Base-by-base conservation (phyloP, 129 eudicot species). In the Chrysanthemum makinoi region DNA sequence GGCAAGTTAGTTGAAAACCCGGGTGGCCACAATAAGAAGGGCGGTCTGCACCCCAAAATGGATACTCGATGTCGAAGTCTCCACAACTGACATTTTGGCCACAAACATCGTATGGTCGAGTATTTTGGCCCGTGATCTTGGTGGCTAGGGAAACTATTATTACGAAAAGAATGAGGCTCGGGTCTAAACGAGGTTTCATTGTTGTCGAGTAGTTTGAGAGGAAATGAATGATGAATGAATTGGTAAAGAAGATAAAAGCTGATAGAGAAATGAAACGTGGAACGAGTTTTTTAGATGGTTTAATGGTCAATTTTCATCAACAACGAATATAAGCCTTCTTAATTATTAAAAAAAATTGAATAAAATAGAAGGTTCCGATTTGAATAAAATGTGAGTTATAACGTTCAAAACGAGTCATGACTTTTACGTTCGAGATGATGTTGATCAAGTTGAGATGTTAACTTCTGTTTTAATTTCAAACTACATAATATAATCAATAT, bases 11-110 rank as follows among this genome's bases (percentile, higher is more conserved):
- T 58, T 67, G 53, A 66, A 88, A 86, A 65, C 78, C 81, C 0
- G 87, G 83, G 62, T 82, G 75, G 51, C 97, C 97, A 58, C 97
- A 91, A 12, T 70, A 20, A 0, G 10, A 18, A 0, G 84, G 79
- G 24, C 88, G 82, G 19, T 0, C 50, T 2, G 24, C 69, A 35
- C 84, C 95, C 85, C 82, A 90, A 68, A 90, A 90, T 26, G 97
- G 91, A 59, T 87, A 90, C 3, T 66, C 66, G 12, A 90, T 39
- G 16, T 1, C 3, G 2, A 74, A 0, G 18, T 2, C 44, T 8
- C 85, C 88, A 14, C 94, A 87, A 0, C 19, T 6, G 52, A 70
- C 55, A 10, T 62, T 3, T 52, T 16, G 58, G 2, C 71, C 51
- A 47, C 95, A 90, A 62, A 13, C 56, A 1, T 61, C 54, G 12